These are phyloP conservation scores for Ampelocalamus luodianensis DNA, from an alignment of 176 grass and related monocot genomes.

Conservation along the genomic window DNA sequence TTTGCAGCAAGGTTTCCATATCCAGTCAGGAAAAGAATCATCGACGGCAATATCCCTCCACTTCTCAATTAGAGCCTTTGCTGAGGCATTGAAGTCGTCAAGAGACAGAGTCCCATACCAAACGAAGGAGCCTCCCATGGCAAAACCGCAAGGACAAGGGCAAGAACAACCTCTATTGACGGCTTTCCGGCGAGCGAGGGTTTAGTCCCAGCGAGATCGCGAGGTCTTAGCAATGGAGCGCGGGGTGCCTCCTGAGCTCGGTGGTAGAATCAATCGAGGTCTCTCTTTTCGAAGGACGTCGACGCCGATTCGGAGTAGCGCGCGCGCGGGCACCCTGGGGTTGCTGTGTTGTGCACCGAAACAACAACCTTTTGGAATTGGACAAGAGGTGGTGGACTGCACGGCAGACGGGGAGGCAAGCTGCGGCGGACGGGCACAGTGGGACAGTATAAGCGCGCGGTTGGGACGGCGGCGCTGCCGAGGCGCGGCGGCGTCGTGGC, in stretches of 20 bases:
- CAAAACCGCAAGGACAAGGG: background rate
- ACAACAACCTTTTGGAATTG: background rate
- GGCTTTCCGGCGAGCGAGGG: too few species aligned
- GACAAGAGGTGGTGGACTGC: background rate
- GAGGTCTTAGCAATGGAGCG: too few species aligned
- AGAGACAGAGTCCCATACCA: conserved; percentile 59
- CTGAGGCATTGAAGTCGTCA: conserved; percentile 62
- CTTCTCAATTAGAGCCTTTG: conserved; percentile 49
- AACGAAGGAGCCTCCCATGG: conserved; percentile 42
- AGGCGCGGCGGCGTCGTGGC: background rate
- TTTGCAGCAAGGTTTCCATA: conserved; percentile 60
- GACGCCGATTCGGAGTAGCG: background rate
- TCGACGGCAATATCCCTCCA: conserved; percentile 64
- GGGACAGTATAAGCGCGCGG: too few species aligned
- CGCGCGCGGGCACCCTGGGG: background rate
- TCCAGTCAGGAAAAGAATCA: conserved; percentile 64
- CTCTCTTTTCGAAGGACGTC: background rate
- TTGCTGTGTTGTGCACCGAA: background rate
- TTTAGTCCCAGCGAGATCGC: too few species aligned
- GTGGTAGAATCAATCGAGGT: background rate
- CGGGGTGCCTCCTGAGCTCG: background rate
- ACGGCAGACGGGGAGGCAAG: background rate
- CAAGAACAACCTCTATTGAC: background rate
- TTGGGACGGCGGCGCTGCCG: too few species aligned
- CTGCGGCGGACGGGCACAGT: too few species aligned